Evolutionary conservation across 345 rosid species (phyloP), one percentile per base, ranked within the genome.

Genomic region (Eutrema heterophyllum): DNA sequence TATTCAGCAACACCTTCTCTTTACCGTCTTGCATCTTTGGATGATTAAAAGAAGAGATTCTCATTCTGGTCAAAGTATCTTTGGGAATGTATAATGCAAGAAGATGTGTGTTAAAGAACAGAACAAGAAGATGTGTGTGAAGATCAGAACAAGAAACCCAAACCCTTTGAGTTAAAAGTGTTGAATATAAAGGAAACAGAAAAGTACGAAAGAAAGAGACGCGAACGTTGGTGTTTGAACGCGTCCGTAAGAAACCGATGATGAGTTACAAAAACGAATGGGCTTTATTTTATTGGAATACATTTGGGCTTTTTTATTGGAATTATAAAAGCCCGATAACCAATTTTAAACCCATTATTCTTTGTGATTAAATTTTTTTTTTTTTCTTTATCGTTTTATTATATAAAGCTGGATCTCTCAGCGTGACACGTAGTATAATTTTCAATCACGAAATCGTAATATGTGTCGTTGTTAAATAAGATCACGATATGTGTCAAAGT

Each of bases 181-280:
- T 68, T 75, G 58, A 12, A 61, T 61, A 24, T 68, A 61, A 32
- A 60, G 73, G 63, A 30, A 40, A 29, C 36, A 50, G 5, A 7
- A 14, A 32, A n/a, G 52, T 11, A 11, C 1, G 33, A 24, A 46
- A 39, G 36, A 15, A 7, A 67, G 52, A 67, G 68, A 54, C 74
- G 38, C 70, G 43, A 68, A 33, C 18, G 49, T 75, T 68, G 24
- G 14, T 18, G 30, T 29, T 9, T 35, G 29, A 41, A 59, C 62
- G 61, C 53, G 52, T 48, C 30, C 32, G 44, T 49, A 39, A n/a
- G 57, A 41, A 39, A 33, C 4, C 5, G 29, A 1, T 8, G 58
- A 8, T 30, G 13, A 4, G 71, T 51, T 51, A 5, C 50, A 10
- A 16, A 41, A 16, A 52, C 1, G 5, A 39, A 32, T 6, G 57